Evolutionary conservation across 2,329 filamentous ascomycete genomes (phyloP).

Genomic region (Cytospora chrysosperma): DNA sequence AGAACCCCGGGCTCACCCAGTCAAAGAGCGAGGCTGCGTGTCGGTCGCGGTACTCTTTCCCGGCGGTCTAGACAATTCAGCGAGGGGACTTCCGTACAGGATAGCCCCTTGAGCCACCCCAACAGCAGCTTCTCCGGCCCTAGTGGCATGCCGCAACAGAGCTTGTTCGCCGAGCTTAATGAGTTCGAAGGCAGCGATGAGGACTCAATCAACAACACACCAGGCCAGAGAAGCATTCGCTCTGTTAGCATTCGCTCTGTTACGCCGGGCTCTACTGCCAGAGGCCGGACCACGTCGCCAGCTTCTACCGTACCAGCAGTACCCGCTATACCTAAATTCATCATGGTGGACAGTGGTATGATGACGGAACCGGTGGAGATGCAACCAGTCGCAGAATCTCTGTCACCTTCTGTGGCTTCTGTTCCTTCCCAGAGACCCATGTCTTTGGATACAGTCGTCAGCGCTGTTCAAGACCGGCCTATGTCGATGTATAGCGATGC

Average conservation of each 20-base stretch:
- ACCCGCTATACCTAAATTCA: slow-evolving; percentile 49
- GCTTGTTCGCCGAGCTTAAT: slow-evolving; percentile 85
- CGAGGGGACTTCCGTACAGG: slow-evolving; percentile 56
- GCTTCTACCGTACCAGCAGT: slow-evolving; percentile 39
- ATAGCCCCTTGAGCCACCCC: slow-evolving; percentile 59
- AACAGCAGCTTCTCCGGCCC: slow-evolving; percentile 47
- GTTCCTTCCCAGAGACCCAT: slow-evolving; percentile 44
- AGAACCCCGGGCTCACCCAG: slow-evolving; percentile 63
- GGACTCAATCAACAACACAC: slow-evolving; percentile 60
- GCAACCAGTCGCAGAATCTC: slow-evolving; percentile 16
- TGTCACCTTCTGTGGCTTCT: slow-evolving; percentile 24
- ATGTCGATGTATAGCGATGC: slow-evolving; percentile 54
- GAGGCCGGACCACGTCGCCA: slow-evolving; percentile 44
- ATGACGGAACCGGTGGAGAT: slow-evolving; percentile 60
- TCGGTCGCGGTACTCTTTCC: slow-evolving; percentile 60
- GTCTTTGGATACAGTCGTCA: slow-evolving; percentile 42
- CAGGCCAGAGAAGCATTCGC: slow-evolving; percentile 48
- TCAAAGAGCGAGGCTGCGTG: slow-evolving; percentile 69
- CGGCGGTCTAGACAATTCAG: slow-evolving; percentile 61
- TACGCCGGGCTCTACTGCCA: slow-evolving; percentile 48
- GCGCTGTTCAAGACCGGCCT: slow-evolving; percentile 34
- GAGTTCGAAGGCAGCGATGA: slow-evolving; percentile 76
- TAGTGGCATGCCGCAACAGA: slow-evolving; percentile 62
- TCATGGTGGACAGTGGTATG: slow-evolving; percentile 60
- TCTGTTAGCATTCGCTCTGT: slow-evolving; percentile 45